A percentile compares a stretch with the other conserved stretches of the same genome.
These are phyloP conservation scores for Wakefieldia striispora DNA, from an alignment of 768 basidiomycete species.

Conservation along the genomic window DNA sequence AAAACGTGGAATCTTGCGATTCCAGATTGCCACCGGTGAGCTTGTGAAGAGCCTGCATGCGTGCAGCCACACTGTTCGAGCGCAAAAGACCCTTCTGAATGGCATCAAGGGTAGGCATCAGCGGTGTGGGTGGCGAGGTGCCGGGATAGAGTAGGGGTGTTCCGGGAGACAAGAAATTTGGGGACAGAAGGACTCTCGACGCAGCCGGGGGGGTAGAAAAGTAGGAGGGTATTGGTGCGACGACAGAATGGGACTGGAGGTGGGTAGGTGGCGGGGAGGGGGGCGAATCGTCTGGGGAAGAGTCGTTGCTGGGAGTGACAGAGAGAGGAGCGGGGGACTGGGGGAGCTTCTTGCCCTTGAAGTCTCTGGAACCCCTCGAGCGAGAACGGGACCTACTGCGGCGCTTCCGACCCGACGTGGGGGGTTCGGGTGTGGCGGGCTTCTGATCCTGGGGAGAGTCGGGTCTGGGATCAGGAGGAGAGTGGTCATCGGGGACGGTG, in stretches of 20 bases:
- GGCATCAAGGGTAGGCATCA: slow-evolving; percentile 75
- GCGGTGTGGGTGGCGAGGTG: slow-evolving; percentile 57
- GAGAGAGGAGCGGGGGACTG: slow-evolving; percentile 46
- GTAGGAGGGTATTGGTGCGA: slow-evolving; percentile 58
- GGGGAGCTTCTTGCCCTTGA: slow-evolving; percentile 59
- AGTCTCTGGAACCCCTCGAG: slow-evolving; percentile 64
- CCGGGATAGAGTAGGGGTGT: slow-evolving; percentile 61
- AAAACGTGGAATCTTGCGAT: slow-evolving; percentile 51
- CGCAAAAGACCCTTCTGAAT: slow-evolving; percentile 78
- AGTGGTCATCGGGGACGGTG: slow-evolving; percentile 3
- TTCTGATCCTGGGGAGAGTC: slow-evolving; percentile 30
- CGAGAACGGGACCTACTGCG: slow-evolving; percentile 69
- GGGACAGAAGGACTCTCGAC: slow-evolving; percentile 40
- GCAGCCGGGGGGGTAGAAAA: slow-evolving; percentile 42
- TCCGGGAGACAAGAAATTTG: slow-evolving; percentile 53
- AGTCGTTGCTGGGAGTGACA: slow-evolving; percentile 55
- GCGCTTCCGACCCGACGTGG: slow-evolving; percentile 51
- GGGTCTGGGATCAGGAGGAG: slow-evolving; percentile 23
- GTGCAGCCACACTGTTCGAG: slow-evolving; percentile 86
- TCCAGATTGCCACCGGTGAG: slow-evolving; percentile 71
- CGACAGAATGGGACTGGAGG: slow-evolving; percentile 30
- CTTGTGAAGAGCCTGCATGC: slow-evolving; percentile 79
- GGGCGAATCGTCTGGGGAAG: slow-evolving; percentile 61
- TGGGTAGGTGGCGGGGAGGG: slow-evolving; percentile 28
- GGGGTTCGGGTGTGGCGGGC: slow-evolving; percentile 40